These are phyloP conservation scores for Aspergillus ibericus DNA, from an alignment of 2,329 filamentous ascomycete genomes.

Conservation along the genomic window DNA sequence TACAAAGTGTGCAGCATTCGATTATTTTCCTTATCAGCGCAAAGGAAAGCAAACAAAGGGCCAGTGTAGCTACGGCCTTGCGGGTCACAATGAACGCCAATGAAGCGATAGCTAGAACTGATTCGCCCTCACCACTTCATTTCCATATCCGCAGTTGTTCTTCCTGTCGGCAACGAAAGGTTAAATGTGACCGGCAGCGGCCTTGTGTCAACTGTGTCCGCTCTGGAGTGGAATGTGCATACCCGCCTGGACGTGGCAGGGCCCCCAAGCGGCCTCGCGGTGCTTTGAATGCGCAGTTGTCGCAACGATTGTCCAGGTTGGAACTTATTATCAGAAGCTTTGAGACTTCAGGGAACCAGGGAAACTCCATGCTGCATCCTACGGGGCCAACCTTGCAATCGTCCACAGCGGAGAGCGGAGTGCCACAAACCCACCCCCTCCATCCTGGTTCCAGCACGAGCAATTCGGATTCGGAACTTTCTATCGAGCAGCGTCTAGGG, in stretches of 20 bases:
- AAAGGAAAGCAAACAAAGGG: background rate
- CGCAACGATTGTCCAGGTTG: conserved; percentile 55
- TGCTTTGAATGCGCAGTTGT: conserved; percentile 30
- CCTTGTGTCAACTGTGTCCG: conserved; percentile 49
- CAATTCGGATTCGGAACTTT: background rate
- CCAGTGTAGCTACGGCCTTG: background rate
- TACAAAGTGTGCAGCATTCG: background rate
- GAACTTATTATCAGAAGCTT: conserved; percentile 59
- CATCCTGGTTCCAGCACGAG: background rate
- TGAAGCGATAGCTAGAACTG: background rate
- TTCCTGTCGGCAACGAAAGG: conserved; percentile 41
- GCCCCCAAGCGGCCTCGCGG: conserved; percentile 18
- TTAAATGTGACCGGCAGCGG: conserved; percentile 44
- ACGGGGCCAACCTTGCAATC: conserved; percentile 22
- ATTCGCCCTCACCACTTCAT: background rate
- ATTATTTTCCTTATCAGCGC: background rate
- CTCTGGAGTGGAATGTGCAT: conserved; percentile 37
- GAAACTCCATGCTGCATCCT: background rate
- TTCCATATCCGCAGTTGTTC: conserved; percentile 25
- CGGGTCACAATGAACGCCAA: conserved; percentile 1
- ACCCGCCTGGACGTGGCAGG: conserved; percentile 26
- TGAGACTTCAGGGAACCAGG: conserved; percentile 36
- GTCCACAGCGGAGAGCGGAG: conserved; percentile 6
- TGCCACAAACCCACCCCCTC: background rate
- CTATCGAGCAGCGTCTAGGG: conserved; percentile 48